Conservation (phyloP, 1,284 basidiomycete species). For the Somion occarium region DNA sequence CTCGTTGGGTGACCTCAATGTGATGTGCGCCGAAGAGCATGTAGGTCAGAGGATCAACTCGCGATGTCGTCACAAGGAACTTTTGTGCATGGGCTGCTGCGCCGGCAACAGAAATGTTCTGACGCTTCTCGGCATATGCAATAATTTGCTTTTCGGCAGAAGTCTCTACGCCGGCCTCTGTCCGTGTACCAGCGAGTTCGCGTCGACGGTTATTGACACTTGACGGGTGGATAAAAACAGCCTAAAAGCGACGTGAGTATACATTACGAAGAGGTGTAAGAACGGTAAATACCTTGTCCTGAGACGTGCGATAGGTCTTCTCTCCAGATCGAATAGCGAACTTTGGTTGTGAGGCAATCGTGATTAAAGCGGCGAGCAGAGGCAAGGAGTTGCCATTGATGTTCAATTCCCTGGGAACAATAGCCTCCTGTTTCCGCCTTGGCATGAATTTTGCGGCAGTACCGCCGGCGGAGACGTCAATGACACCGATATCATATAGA, state of each 20-base stretch:
- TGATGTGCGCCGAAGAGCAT: slow-evolving; percentile 90
- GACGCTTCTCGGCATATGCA: slow-evolving; percentile 84
- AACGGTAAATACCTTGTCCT: slow-evolving; percentile 69
- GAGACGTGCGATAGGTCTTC: slow-evolving; percentile 71
- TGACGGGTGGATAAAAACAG: slow-evolving; percentile 76
- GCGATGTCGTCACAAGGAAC: slow-evolving; percentile 79
- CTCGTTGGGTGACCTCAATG: slow-evolving; percentile 61
- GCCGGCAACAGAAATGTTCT: slow-evolving; percentile 57
- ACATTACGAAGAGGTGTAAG: slow-evolving; percentile 3
- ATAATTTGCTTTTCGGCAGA: slow-evolving; percentile 75
- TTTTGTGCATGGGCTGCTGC: slow-evolving; percentile 49
- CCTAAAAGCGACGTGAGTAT: slow-evolving; percentile 34
- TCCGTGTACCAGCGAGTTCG: slow-evolving; percentile 22
- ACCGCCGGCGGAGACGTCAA: slow-evolving; percentile 73
- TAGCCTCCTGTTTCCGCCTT: slow-evolving; percentile 25
- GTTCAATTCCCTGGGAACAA: slow-evolving; percentile 69
- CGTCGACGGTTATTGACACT: slow-evolving; percentile 83
- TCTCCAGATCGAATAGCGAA: slow-evolving; percentile 84
- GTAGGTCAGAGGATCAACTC: slow-evolving; percentile 87
- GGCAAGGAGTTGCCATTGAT: slow-evolving; percentile 74
- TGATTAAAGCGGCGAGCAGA: slow-evolving; percentile 82
- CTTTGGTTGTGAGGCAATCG: slow-evolving; percentile 89
- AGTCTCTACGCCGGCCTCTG: slow-evolving; percentile 22
- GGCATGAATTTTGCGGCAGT: slow-evolving; percentile 19
- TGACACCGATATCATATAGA: slow-evolving; percentile 78